Percentiles rank a stretch among this genome's conserved stretches.
These are phyloP conservation scores for Cokeromyces recurvatus DNA, from an alignment of 371 early-diverging fungal species.

Conservation along the genomic window DNA sequence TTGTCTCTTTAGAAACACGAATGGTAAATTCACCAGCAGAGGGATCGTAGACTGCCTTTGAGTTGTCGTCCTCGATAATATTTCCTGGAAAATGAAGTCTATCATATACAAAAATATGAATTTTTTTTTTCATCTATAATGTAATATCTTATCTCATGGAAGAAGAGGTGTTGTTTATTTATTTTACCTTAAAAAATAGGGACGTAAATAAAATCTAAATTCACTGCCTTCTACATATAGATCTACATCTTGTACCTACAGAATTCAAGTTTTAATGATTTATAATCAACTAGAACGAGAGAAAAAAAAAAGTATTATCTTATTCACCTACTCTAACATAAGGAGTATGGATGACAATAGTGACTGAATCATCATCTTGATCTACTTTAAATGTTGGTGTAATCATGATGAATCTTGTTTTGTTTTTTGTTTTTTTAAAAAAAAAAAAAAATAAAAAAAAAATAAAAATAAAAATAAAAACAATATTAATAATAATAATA, in stretches of 20 bases:
- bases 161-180: too few species aligned
- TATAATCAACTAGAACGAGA: not conserved
- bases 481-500: not conserved
- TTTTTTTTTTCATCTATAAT: too few species aligned
- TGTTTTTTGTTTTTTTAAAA: too few species aligned
- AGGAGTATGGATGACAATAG: conserved; percentile 73
- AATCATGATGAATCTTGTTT: conserved; percentile 85
- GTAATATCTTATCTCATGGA: too few species aligned
- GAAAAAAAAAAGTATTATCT: not conserved
- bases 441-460: too few species aligned
- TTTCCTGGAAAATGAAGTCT: conserved; percentile 82
- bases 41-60: conserved; percentile 79
- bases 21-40: conserved; percentile 72
- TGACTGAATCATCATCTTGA: conserved; percentile 74
- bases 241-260: conserved; percentile 80
- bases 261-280: not conserved
- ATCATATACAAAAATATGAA: too few species aligned
- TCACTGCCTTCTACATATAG: conserved; percentile 68
- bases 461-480: too few species aligned
- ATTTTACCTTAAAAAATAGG: conserved; percentile 86
- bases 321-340: conserved; percentile 75
- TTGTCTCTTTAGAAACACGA: conserved; percentile 70
- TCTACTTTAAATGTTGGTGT: conserved; percentile 84
- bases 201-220: conserved; percentile 76
- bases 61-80: conserved; percentile 83